Base-by-base conservation (phyloP, 345 rosid genomes). In the Turritis glabra region DNA sequence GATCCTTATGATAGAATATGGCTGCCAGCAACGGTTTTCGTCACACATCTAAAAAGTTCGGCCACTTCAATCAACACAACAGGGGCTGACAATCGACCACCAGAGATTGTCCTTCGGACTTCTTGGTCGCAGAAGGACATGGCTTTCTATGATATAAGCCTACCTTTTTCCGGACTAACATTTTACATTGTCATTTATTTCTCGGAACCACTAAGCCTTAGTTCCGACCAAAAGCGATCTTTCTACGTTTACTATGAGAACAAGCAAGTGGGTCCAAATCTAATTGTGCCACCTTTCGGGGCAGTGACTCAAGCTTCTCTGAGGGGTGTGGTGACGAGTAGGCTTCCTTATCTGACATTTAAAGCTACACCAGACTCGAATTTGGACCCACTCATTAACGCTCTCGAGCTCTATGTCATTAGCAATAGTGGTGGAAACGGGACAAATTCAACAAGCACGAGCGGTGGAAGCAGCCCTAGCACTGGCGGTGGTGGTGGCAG, bases 1-100 rank as follows among this genome's bases (percentile, higher is more conserved):
- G 69, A 72, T 72, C 69, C 69, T 13, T 72, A 62, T 21, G 76
- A 72, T 62, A 72, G 69, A 51, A 25, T 72, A 18, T 72, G 69
- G 76, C 51, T 5, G 40, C 15, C 41, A 13, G 21, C 52, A 44
- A 2, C 40, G 7, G 22, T 18, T 8, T 30, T 23, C 12, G 17
- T 25, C 3, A 7, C 4, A 21, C 10, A 10, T 14, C 17, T 60
- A 64, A 64, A 63, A 22, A 73, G 77, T 54, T 18, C 64, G 1
- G 64, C 77, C 18, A 22, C n/a, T 1, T 52, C 57, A 8, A 73
- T 73, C 44, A 54, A 73, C 71, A 64, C 37, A 43, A 38, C 70
- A 30, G 35, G 47, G 2, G 54, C 77, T 12, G 55, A 41, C 7
- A 73, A 73, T 32, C 44, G 30, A 22, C 77, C 77, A 54, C 77